Evolutionary conservation across 2,329 filamentous ascomycete species (phyloP).

Genomic region (Colletotrichum tofieldiae): DNA sequence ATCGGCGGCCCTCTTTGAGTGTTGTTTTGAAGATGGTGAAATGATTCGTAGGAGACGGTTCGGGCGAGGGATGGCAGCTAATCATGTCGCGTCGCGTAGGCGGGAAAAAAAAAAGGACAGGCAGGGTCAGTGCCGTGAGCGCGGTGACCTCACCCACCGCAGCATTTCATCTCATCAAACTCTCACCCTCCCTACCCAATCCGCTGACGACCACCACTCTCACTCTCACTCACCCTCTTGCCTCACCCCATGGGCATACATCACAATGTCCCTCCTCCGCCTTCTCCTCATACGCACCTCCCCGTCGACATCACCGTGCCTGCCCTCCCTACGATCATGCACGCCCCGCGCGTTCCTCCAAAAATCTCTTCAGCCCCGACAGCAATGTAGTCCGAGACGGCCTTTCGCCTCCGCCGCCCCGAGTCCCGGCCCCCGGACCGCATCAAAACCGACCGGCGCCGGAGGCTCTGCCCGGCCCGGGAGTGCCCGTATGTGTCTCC

Average conservation of each 20-base stretch:
- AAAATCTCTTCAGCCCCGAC: slow-evolving; percentile 30
- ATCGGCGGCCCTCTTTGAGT: neutral
- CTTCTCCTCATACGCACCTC: slow-evolving; percentile 15
- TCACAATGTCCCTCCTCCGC: slow-evolving; percentile 32
- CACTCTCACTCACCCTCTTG: neutral
- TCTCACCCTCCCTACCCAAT: slow-evolving; percentile 9
- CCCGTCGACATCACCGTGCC: neutral
- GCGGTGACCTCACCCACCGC: slow-evolving; percentile 35
- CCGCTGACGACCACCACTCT: slow-evolving; percentile 16
- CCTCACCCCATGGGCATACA: neutral
- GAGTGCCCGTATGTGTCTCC: neutral
- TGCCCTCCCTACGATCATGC: slow-evolving; percentile 23
- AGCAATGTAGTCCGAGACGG: slow-evolving; percentile 28
- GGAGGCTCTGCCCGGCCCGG: slow-evolving; percentile 10
- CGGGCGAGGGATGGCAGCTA: neutral
- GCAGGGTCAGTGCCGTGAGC: slow-evolving; percentile 1
- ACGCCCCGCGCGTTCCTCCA: slow-evolving; percentile 24
- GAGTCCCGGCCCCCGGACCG: slow-evolving; percentile 2
- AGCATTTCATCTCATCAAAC: slow-evolving; percentile 32
- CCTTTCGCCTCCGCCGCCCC: slow-evolving; percentile 34
- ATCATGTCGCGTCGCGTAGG: slow-evolving; percentile 26
- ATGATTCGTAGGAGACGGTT: neutral
- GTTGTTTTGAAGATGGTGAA: neutral
- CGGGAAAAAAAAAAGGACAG: neutral
- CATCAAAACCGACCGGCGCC: slow-evolving; percentile 20